These are phyloP conservation scores for Chromosphaera perkinsii DNA, from an alignment of 208 protist species.

Conservation along the genomic window DNA sequence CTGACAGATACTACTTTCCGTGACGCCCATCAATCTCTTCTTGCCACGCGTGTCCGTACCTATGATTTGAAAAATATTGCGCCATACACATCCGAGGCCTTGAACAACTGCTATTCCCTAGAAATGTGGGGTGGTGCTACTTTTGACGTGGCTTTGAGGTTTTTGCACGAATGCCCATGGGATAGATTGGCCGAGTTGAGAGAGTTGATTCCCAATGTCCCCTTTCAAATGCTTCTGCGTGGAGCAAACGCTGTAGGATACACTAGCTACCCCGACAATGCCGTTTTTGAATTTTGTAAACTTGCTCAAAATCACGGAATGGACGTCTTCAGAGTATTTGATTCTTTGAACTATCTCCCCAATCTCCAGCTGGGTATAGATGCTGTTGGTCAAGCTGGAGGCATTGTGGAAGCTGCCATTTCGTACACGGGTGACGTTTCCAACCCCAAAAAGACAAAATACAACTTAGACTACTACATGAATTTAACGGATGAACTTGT, in stretches of 20 bases:
- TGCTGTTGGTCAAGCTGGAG: slow-evolving; percentile 59
- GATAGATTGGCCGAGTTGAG: slow-evolving; percentile 56
- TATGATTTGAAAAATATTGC: slow-evolving; percentile 67
- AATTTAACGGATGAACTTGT: slow-evolving; percentile 48
- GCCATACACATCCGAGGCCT: slow-evolving; percentile 44
- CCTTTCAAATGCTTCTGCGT: slow-evolving; percentile 73
- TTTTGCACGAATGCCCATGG: slow-evolving; percentile 72
- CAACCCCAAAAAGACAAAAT: slow-evolving; percentile 43
- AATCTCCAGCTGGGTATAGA: slow-evolving; percentile 67
- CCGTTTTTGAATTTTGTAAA: slow-evolving; percentile 68
- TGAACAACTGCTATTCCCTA: slow-evolving; percentile 32
- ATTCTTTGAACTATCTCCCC: slow-evolving; percentile 75
- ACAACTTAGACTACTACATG: slow-evolving; percentile 71
- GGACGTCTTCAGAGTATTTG: slow-evolving; percentile 83
- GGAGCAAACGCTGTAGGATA: slow-evolving; percentile 82
- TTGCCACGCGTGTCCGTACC: slow-evolving; percentile 78
- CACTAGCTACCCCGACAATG: slow-evolving; percentile 78
- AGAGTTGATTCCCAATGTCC: slow-evolving; percentile 72
- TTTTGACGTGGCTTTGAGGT: slow-evolving; percentile 74
- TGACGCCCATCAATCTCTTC: slow-evolving; percentile 75
- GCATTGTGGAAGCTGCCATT: slow-evolving; percentile 66
- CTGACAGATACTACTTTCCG: slow-evolving; percentile 76
- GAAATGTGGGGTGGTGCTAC: slow-evolving; percentile 80
- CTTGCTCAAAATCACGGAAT: slow-evolving; percentile 66
- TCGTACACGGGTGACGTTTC: slow-evolving; percentile 72